phyloP scores from a whole-genome alignment of 768 basidiomycete species.

The Podaxis sp. region DNA sequence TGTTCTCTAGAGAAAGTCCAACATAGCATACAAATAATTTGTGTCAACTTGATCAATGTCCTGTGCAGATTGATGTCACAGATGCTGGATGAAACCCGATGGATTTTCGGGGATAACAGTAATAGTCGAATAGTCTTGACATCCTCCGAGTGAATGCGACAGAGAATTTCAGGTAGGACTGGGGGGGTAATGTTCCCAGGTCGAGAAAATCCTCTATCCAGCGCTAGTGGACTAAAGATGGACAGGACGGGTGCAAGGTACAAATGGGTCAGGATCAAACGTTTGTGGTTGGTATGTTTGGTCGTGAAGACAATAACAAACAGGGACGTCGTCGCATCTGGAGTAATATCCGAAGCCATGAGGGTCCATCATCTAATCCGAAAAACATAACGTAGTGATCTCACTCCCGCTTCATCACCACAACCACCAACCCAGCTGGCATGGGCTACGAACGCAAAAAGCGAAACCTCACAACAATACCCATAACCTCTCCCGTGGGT shows the following conservation, averaged over 20 bases:
- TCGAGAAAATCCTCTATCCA: neutral
- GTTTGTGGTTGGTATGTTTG: neutral
- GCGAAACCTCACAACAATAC: slow-evolving; percentile 29
- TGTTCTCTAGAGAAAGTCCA: no score
- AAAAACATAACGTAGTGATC: neutral
- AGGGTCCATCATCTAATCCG: neutral
- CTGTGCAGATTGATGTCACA: no score
- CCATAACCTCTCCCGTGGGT: slow-evolving; percentile 25
- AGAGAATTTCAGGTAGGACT: no score
- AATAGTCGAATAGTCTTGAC: no score
- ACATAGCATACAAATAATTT: no score
- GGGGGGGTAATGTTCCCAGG: neutral
- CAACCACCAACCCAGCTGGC: slow-evolving; percentile 29
- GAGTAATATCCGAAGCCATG: slow-evolving; percentile 6
- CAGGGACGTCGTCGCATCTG: neutral
- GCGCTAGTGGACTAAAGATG: neutral
- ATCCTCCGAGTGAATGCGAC: no score
- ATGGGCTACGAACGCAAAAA: slow-evolving; percentile 43
- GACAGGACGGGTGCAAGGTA: neutral
- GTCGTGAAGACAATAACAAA: neutral
- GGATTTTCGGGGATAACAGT: no score
- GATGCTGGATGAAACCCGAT: no score
- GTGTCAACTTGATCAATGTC: no score
- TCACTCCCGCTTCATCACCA: slow-evolving; percentile 13
- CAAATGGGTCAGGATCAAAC: neutral